Base-by-base conservation (phyloP, 257 asterid genomes). In the Petunia secreta region DNA sequence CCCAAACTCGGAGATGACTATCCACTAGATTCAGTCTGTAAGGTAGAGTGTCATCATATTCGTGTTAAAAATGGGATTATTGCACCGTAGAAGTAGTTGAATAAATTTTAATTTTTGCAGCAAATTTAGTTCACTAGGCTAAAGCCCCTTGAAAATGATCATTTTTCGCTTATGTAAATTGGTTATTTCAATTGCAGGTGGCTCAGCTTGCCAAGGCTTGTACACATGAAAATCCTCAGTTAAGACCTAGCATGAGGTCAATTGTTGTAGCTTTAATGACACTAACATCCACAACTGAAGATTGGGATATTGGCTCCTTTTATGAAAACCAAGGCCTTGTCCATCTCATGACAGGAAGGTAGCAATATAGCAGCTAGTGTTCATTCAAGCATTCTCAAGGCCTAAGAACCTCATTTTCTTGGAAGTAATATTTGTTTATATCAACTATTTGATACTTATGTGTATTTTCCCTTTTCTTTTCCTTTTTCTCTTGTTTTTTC, bases 251-350 rank as follows among this genome's bases (percentile, higher is more conserved):
- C 80, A 95, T 92, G 98, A 88, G 99, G 82, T 91, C 98, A 2
- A 92, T 93, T 74, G 99, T 93, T 16, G 97, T 92, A 54, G 94
- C 98, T 16, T 85, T 95, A 1, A 95, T 93, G 98, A 95, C 99
- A 58, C 78, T 93, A 0, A 92, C 98, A 50, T 92, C 98, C 67
- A 87, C 97, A 36, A 82, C 92, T 36, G 97, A 91, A 89, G 98
- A 92, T 84, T 95, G 99, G 98, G 97, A 93, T 82, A 91, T 93
- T 63, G 97, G 95, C 44, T 87, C 98, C 50, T 93, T 93, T 54
- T 93, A 93, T 79, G 92, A 93, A 84, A 91, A 91, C 67, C 96
- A 90, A 57, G 97, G 91, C 6, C 85, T 93, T 6, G 87, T 82
- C 34, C 90, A 90, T 79, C 91, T 91, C 0, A 87, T 93, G 91